Evolutionary conservation across 331 rosid genomes (phyloP).

Genomic region (Acacia pycnantha): DNA sequence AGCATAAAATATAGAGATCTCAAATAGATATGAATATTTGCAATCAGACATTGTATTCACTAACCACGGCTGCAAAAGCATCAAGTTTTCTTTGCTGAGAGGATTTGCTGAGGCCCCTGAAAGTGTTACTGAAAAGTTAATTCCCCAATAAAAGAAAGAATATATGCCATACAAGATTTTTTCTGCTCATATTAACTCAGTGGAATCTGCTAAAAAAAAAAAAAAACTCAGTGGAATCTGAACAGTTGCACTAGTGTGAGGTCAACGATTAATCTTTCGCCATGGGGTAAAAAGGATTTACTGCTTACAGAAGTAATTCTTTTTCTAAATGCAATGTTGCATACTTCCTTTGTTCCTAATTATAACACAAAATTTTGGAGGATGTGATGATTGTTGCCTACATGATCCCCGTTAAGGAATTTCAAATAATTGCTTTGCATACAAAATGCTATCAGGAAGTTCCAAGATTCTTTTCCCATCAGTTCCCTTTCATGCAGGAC

Average conservation of each 20-base stretch:
- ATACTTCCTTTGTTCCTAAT: neutral
- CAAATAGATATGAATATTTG: neutral
- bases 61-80: slow-evolving; percentile 88
- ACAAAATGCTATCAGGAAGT: neutral
- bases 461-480: neutral
- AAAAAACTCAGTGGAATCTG: neutral
- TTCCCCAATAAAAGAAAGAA: neutral
- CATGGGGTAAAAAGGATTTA: neutral
- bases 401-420: neutral
- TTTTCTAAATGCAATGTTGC: neutral
- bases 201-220: neutral
- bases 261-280: neutral
- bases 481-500: neutral
- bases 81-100: slow-evolving; percentile 55
- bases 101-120: slow-evolving; percentile 69
- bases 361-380: neutral
- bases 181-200: neutral
- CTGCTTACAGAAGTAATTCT: neutral
- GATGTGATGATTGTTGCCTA: neutral
- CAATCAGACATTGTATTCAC: neutral
- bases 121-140: slow-evolving; percentile 31
- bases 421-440: neutral
- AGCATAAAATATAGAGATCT: neutral
- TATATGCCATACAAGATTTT: slow-evolving; percentile 4
- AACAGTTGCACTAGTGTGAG: neutral